phyloP scores from a whole-genome alignment of 352 stramenopile genomes.

The Globisporangium spiculum region DNA sequence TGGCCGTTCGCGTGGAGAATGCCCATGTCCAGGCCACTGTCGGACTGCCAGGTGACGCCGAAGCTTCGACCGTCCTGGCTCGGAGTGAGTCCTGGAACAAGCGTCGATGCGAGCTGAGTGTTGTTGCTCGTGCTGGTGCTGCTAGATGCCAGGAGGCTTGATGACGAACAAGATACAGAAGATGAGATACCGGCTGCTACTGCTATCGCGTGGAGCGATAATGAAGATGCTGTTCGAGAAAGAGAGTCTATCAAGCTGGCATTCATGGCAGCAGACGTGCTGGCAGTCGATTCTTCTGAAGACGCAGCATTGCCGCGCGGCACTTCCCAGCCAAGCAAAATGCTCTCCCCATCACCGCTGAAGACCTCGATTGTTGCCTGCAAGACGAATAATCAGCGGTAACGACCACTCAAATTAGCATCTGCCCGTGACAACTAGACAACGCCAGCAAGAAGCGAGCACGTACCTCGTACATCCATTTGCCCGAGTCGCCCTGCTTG shows the following conservation, averaged over 20 bases:
- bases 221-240: background rate
- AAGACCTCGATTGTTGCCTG: conserved; percentile 45
- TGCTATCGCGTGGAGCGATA: background rate
- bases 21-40: conserved; percentile 69
- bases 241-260: background rate
- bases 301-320: conserved; percentile 22
- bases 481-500: conserved; percentile 63
- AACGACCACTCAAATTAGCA: background rate
- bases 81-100: conserved; percentile 62
- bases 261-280: background rate
- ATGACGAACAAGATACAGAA: background rate
- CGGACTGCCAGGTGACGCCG: conserved; percentile 72
- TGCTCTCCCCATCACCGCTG: conserved; percentile 58
- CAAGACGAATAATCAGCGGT: background rate
- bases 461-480: conserved; percentile 77
- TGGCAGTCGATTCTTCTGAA: background rate
- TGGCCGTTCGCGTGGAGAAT: conserved; percentile 71
- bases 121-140: background rate
- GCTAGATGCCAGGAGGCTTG: background rate
- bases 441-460: background rate
- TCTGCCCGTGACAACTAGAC: background rate
- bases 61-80: conserved; percentile 54
- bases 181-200: background rate
- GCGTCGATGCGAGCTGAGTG: conserved; percentile 6
- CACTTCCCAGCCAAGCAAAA: conserved; percentile 79